Percentiles rank a stretch among this genome's conserved stretches.
Conservation (phyloP, 2,329 filamentous ascomycete genomes). For the Mycosphaerelloides madeirae region DNA sequence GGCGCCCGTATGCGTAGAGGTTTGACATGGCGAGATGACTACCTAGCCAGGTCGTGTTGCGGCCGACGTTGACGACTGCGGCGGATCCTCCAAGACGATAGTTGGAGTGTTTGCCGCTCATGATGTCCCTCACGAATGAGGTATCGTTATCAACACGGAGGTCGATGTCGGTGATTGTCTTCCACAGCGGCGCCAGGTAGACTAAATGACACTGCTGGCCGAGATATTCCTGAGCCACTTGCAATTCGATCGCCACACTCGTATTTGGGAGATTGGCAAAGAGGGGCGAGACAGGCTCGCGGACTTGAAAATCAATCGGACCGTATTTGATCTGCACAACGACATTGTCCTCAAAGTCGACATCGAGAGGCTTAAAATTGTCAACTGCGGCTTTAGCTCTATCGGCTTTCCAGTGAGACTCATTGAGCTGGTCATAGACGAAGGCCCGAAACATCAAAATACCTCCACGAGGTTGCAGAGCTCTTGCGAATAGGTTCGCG, state of each 20-base stretch:
- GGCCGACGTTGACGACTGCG: conserved; percentile 63
- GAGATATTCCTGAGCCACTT: conserved; percentile 66
- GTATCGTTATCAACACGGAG: conserved; percentile 54
- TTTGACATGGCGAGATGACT: conserved; percentile 68
- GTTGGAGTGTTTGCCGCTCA: conserved; percentile 57
- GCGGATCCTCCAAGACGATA: conserved; percentile 58
- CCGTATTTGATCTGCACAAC: conserved; percentile 71
- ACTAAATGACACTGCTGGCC: conserved; percentile 66
- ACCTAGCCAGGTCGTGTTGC: conserved; percentile 63
- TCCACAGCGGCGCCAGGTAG: conserved; percentile 65
- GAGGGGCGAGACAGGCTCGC: conserved; percentile 62
- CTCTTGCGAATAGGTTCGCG: conserved; percentile 62
- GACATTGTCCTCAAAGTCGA: conserved; percentile 64
- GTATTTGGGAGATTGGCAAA: conserved; percentile 52
- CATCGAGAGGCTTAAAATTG: conserved; percentile 61
- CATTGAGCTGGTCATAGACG: conserved; percentile 60
- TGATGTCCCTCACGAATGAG: conserved; percentile 56
- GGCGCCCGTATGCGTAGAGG: conserved; percentile 62
- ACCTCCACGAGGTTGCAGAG: conserved; percentile 55
- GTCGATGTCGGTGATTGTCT: conserved; percentile 63
- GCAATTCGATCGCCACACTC: conserved; percentile 57
- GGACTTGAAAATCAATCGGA: conserved; percentile 69
- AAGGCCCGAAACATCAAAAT: conserved; percentile 68
- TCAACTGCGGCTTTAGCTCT: conserved; percentile 66
- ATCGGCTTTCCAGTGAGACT: conserved; percentile 60